Evolutionary conservation across 768 basidiomycete genomes (phyloP), one percentile per base, ranked within the genome.

Genomic region (Boletus tomentosulus): DNA sequence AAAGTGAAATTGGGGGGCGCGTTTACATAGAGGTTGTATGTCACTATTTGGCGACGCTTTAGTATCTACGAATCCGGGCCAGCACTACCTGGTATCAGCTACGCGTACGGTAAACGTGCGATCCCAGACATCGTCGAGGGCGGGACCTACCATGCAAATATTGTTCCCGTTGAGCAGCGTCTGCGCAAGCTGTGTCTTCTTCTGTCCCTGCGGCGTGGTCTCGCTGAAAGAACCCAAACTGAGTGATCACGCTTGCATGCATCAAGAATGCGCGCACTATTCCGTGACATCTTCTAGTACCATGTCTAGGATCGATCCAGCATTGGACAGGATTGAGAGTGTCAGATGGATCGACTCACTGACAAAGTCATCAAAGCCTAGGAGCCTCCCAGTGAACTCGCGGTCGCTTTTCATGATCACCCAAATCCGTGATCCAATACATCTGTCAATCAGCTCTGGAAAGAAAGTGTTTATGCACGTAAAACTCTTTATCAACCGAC

Each of bases 281-380:
- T 99, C 96, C 6, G 84, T 95, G 8, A 98, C 96, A 62, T 99
- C 94, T 67, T 98, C 92, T 50, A 99, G 73, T 6, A 95, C 92
- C 87, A 95, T 92, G 67, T 93, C 91, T 93, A 50, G 35, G 9
- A 27, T 31, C 12, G 30, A 41, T 27, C 41, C 24, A 38, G 43
- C 3, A 25, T 57, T 53, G 43, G 54, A 37, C 35, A 16, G 22
- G 50, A 46, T 37, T 4, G 28, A 41, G 16, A 27, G 25, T 28
- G 8, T 16, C 27, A 42, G 43, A 19, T 15, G 46, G 47, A 46
- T 16, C 16, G 8, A 95, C 96, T 81, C 70, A 98, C 96, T 99
- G 71, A 99, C 96, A 71, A 96, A 99, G 73, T 99, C 96, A 69
- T 99, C 96, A 63, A 99, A 99, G 2, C 96, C 96, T 33, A 96